Conservation (phyloP, 345 rosid species). For the Boechera divaricarpa region DNA sequence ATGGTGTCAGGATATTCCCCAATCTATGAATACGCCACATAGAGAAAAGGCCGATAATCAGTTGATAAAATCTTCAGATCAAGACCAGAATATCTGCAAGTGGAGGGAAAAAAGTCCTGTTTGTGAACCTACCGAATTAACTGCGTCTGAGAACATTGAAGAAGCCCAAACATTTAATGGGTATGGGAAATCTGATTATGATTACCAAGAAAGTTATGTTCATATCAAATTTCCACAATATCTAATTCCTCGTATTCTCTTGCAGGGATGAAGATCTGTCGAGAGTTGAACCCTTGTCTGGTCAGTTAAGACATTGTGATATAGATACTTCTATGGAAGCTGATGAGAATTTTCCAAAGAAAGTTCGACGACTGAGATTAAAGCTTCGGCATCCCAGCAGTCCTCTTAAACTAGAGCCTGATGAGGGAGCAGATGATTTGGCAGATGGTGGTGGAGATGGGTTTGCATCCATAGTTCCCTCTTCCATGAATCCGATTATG, state of each 20-base stretch:
- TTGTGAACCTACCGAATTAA: slow-evolving; percentile 38
- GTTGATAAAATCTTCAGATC: slow-evolving; percentile 51
- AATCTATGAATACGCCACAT: slow-evolving; percentile 46
- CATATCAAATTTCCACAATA: slow-evolving; percentile 20
- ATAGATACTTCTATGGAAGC: slow-evolving; percentile 46
- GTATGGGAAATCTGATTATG: slow-evolving; percentile 50
- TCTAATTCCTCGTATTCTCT: slow-evolving; percentile 41
- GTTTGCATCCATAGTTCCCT: slow-evolving; percentile 37
- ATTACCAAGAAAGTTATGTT: slow-evolving; percentile 10
- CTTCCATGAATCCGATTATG: slow-evolving; percentile 42
- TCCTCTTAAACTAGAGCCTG: slow-evolving; percentile 47
- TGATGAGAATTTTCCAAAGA: slow-evolving; percentile 54
- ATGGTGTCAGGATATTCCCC: slow-evolving; percentile 43
- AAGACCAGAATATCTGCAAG: slow-evolving; percentile 49
- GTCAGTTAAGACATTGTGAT: slow-evolving; percentile 39
- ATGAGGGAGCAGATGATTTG: slow-evolving; percentile 46
- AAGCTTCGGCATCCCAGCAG: slow-evolving; percentile 51
- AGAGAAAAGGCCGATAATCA: slow-evolving; percentile 37
- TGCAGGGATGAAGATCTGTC: slow-evolving; percentile 57
- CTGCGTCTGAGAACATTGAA: slow-evolving; percentile 43
- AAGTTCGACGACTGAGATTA: slow-evolving; percentile 60
- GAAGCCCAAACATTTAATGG: slow-evolving; percentile 43
- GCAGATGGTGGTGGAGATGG: slow-evolving; percentile 43
- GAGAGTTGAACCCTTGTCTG: slow-evolving; percentile 40
- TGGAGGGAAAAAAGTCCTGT: slow-evolving; percentile 55